phyloP scores from a whole-genome alignment of 2,329 filamentous ascomycete genomes.

The Stachybotrys elegans region DNA sequence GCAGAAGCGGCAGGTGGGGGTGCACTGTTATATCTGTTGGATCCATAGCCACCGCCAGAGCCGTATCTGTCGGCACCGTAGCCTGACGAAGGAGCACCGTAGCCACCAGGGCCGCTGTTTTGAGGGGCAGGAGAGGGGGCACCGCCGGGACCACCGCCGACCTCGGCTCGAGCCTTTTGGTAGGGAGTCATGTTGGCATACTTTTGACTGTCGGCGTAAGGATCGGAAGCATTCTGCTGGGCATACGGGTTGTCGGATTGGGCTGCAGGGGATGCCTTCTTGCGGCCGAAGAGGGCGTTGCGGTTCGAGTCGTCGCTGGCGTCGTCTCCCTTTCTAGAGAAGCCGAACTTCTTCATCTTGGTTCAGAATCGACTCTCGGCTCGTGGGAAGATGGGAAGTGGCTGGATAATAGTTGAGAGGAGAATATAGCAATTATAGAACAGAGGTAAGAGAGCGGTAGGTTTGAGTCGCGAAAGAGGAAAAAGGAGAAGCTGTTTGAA shows the following conservation, averaged over 20 bases:
- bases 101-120: conserved; percentile 15
- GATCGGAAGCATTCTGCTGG: conserved; percentile 43
- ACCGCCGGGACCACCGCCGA: conserved; percentile 25
- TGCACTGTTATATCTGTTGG: conserved; percentile 15
- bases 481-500: too few relatives aligned
- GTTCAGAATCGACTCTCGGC: background rate
- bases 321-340: conserved; percentile 47
- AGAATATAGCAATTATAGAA: background rate
- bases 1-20: conserved; percentile 21
- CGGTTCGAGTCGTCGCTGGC: conserved; percentile 44
- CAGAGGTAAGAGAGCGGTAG: background rate
- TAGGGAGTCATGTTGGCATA: conserved; percentile 41
- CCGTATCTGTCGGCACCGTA: conserved; percentile 52
- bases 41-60: conserved; percentile 20
- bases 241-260: conserved; percentile 54
- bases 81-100: conserved; percentile 29
- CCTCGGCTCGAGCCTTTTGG: conserved; percentile 34
- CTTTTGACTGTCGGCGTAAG: conserved; percentile 45
- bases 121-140: conserved; percentile 28
- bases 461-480: background rate
- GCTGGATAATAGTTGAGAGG: background rate
- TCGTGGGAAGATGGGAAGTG: background rate
- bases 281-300: conserved; percentile 48
- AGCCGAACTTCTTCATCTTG: conserved; percentile 57
- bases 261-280: conserved; percentile 43